Base-by-base conservation (phyloP, 2,329 filamentous ascomycete species). In the Bipolaris zeicola region DNA sequence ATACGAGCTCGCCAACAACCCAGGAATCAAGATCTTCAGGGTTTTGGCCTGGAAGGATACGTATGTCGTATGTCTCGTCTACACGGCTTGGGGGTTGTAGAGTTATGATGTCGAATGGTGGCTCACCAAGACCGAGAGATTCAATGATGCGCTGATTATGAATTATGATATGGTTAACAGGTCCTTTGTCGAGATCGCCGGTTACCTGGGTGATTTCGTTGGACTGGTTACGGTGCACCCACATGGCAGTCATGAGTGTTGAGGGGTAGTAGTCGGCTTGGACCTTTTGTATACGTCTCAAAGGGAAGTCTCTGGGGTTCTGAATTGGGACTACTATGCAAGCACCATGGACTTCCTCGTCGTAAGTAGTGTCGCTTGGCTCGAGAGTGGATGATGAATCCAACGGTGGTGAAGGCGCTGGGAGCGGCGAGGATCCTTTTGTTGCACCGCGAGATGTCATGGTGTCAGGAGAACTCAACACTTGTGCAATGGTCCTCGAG, bases 111-210 rank as follows among this genome's bases (percentile, higher is more conserved):
- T 31, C 57, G 24, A 60, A 49, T 7, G 6, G 37, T 18, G n/a
- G 49, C n/a, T 58, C 20, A 2, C 20, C 38, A 5, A 67, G 44
- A 14, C 63, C 58, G 1, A 67, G 57, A 1, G 53, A 56, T 0
- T 36, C 41, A n/a, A 67, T 62, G 16, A 63, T 33, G 0, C 53
- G 55, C 1, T 20, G 11, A 20, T 62, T 53, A 10, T 52, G 55
- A 36, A 67, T 66, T 26, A 63, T 1, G 3, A 67, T 43, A 20
- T 64, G 57, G 22, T 66, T 48, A 36, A 64, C 50, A 0, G 63
- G 58, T 8, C 65, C 61, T 10, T 60, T 52, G 6, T 60, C 50
- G 7, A 66, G 22, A 22, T 64, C 58, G 6, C 55, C 58, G 14
- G 53, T 61, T 8, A 64, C 63, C 39, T 59, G 56, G 4, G 22